Evolutionary conservation across 371 early-diverging fungal genomes (phyloP).

Genomic region (Aphelidium insulamus): DNA sequence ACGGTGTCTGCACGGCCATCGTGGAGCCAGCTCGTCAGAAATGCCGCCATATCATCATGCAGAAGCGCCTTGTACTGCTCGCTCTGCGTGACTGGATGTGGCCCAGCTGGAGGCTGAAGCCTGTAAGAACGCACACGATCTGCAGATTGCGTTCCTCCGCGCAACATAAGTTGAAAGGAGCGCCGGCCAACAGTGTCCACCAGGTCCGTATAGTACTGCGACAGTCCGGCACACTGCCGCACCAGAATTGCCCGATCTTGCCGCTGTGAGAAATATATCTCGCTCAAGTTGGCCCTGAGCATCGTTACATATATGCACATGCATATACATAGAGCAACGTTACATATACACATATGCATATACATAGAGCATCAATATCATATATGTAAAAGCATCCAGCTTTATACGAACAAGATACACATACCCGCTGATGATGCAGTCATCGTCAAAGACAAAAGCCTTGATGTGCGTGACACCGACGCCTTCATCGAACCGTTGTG

Average conservation of each 20-base stretch:
- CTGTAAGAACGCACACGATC: constrained; percentile 4
- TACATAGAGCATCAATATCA: background rate
- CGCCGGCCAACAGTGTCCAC: constrained; percentile 28
- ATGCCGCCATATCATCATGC: constrained; percentile 18
- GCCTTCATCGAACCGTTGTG: constrained; percentile 70
- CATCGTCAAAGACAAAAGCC: constrained; percentile 67
- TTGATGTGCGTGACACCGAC: constrained; percentile 89
- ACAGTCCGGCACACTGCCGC: constrained; percentile 20
- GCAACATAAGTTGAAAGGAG: constrained; percentile 29
- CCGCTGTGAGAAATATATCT: constrained; percentile 79
- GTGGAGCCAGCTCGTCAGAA: constrained; percentile 15
- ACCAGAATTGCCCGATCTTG: constrained; percentile 82
- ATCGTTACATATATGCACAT: no score
- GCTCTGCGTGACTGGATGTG: constrained; percentile 42
- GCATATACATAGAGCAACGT: background rate
- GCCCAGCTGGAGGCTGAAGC: constrained; percentile 4
- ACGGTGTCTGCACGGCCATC: background rate
- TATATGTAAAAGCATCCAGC: background rate
- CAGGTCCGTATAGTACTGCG: constrained; percentile 43
- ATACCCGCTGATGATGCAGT: constrained; percentile 70
- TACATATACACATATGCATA: background rate
- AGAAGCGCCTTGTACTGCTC: constrained; percentile 27
- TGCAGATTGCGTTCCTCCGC: constrained; percentile 1
- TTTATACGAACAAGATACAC: background rate
- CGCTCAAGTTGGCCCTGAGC: constrained; percentile 66